These are phyloP conservation scores for Buddleja alternifolia DNA, from an alignment of 257 asterid species.

Conservation along the genomic window DNA sequence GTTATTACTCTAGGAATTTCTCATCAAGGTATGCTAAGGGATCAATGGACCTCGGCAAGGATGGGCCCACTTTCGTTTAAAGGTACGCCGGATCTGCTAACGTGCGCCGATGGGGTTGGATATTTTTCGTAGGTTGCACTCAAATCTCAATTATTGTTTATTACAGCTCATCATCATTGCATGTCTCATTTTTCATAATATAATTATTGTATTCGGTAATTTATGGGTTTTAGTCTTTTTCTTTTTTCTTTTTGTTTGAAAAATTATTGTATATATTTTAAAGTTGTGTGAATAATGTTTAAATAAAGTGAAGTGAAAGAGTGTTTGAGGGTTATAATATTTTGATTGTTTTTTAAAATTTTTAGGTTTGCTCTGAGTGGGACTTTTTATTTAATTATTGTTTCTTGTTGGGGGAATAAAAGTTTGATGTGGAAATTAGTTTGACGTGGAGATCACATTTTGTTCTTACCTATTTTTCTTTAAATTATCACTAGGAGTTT, in stretches of 20 bases:
- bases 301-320: too few relatives aligned
- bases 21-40: slow-evolving; percentile 81
- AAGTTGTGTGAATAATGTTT: slow-evolving; percentile 1
- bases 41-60: slow-evolving; percentile 60
- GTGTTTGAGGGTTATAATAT: too few relatives aligned
- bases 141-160: slow-evolving; percentile 15
- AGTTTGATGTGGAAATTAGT: slow-evolving; percentile 26
- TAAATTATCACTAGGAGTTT: background rate
- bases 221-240: background rate
- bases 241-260: too few relatives aligned
- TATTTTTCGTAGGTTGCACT: background rate
- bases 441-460: slow-evolving; percentile 14
- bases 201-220: background rate
- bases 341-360: too few relatives aligned
- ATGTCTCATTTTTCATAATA: background rate
- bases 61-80: slow-evolving; percentile 58
- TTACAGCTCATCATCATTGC: slow-evolving; percentile 33
- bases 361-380: background rate
- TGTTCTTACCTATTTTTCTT: background rate
- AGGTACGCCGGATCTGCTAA: background rate
- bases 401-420: slow-evolving; percentile 39
- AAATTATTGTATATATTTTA: background rate
- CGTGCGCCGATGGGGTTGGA: slow-evolving; percentile 6
- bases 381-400: background rate
- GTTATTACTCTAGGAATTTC: slow-evolving; percentile 53